Conservation (phyloP, 108 stramenopile species). For the Skeletonema grethae region DNA sequence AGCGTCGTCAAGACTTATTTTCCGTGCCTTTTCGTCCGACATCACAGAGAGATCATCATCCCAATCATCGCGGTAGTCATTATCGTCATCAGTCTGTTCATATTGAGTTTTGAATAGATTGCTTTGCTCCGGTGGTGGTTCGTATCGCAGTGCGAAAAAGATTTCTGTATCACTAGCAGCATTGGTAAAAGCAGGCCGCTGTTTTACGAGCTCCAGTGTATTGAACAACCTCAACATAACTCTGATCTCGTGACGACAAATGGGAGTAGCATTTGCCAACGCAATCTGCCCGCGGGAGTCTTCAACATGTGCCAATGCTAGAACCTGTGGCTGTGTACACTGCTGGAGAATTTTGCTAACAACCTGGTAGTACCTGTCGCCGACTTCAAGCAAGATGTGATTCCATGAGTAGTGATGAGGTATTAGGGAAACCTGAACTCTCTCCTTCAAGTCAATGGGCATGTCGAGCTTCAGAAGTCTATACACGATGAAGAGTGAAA, state of each 20-base stretch:
- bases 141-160: slow-evolving; percentile 89
- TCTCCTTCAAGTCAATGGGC: slow-evolving; percentile 88
- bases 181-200: slow-evolving; percentile 89
- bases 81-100: slow-evolving; percentile 65
- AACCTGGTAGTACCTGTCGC: slow-evolving; percentile 86
- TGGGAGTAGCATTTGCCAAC: slow-evolving; percentile 79
- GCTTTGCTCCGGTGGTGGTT: slow-evolving; percentile 71
- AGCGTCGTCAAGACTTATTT: slow-evolving; percentile 52
- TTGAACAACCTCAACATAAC: slow-evolving; percentile 92
- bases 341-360: slow-evolving; percentile 85
- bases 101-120: slow-evolving; percentile 75
- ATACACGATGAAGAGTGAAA: slow-evolving; percentile 88
- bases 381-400: slow-evolving; percentile 78
- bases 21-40: slow-evolving; percentile 62
- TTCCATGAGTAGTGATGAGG: slow-evolving; percentile 92
- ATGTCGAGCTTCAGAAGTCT: slow-evolving; percentile 83
- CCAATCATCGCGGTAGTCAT: slow-evolving; percentile 85
- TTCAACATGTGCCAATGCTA: slow-evolving; percentile 90
- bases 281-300: slow-evolving; percentile 86
- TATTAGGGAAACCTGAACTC: slow-evolving; percentile 78
- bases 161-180: slow-evolving; percentile 86
- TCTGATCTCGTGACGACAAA: slow-evolving; percentile 89
- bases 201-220: slow-evolving; percentile 90
- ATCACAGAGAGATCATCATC: slow-evolving; percentile 75
- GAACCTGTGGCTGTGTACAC: slow-evolving; percentile 88